phyloP scores from a whole-genome alignment of 208 protist species.

The Acanthamoeba sp. region DNA sequence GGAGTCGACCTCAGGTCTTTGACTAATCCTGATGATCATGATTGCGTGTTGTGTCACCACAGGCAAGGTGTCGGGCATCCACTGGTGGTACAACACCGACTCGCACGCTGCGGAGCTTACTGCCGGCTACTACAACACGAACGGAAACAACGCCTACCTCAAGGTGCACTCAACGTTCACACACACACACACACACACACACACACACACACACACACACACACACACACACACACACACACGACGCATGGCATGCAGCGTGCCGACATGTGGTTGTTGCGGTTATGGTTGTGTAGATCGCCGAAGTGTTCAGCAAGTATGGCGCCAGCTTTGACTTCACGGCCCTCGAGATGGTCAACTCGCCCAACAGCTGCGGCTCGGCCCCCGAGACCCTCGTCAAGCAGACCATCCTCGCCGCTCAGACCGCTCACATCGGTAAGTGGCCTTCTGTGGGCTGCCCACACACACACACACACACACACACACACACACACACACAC shows the following conservation, averaged over 20 bases:
- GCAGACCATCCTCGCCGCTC: conserved; percentile 73
- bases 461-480: neutral
- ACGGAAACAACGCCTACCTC: conserved; percentile 80
- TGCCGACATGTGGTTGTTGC: neutral
- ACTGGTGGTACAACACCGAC: conserved; percentile 87
- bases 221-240: neutral
- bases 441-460: neutral
- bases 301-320: conserved; percentile 77
- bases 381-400: conserved; percentile 72
- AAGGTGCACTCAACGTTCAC: neutral
- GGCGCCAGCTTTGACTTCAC: conserved; percentile 83
- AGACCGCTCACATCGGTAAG: conserved; percentile 45
- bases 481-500: neutral
- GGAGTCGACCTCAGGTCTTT: no score
- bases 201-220: no score
- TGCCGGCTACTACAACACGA: conserved; percentile 89
- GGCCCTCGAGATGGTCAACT: conserved; percentile 80
- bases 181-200: neutral
- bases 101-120: conserved; percentile 90
- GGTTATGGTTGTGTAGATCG: conserved; percentile 36
- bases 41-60: neutral
- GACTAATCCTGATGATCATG: no score
- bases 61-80: conserved; percentile 89
- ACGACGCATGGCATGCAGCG: no score
- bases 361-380: conserved; percentile 70